phyloP scores from a whole-genome alignment of 2,329 filamentous ascomycete genomes.

The Ustulina deusta region DNA sequence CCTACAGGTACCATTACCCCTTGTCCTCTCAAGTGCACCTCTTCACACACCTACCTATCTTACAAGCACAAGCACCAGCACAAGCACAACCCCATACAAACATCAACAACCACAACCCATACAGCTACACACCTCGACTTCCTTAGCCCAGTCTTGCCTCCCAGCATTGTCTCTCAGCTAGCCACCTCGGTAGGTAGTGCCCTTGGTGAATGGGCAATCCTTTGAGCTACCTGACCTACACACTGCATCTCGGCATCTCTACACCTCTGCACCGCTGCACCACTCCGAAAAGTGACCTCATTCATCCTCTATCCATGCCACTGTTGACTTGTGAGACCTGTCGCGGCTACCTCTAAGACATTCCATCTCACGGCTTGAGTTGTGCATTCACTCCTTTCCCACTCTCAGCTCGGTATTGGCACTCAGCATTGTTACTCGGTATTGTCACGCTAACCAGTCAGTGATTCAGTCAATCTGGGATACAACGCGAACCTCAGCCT shows the following conservation, averaged over 20 bases:
- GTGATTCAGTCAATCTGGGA: neutral
- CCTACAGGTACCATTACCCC: no score
- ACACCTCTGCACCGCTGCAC: no score
- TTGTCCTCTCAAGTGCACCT: neutral
- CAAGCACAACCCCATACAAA: neutral
- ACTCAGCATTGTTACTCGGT: neutral
- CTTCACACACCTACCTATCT: neutral
- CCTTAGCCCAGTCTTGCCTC: no score
- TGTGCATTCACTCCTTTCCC: constrained; percentile 36
- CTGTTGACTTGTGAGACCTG: constrained; percentile 28
- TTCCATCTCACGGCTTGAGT: constrained; percentile 15
- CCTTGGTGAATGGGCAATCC: no score
- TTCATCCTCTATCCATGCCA: constrained; percentile 6
- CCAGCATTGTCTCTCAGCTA: neutral
- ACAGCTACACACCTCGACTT: neutral
- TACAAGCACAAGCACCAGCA: neutral
- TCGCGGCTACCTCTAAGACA: constrained; percentile 26
- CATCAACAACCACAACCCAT: neutral
- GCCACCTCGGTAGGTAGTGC: neutral
- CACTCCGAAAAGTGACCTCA: constrained; percentile 1
- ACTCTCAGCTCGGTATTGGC: constrained; percentile 1
- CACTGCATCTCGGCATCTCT: constrained; percentile 15
- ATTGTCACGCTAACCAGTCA: constrained; percentile 3
- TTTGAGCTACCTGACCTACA: constrained; percentile 3
- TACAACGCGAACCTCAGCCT: constrained; percentile 17